Evolutionary conservation across 225 moss, liverwort and hornwort species (phyloP).

Genomic region (Takakia lepidozioides): DNA sequence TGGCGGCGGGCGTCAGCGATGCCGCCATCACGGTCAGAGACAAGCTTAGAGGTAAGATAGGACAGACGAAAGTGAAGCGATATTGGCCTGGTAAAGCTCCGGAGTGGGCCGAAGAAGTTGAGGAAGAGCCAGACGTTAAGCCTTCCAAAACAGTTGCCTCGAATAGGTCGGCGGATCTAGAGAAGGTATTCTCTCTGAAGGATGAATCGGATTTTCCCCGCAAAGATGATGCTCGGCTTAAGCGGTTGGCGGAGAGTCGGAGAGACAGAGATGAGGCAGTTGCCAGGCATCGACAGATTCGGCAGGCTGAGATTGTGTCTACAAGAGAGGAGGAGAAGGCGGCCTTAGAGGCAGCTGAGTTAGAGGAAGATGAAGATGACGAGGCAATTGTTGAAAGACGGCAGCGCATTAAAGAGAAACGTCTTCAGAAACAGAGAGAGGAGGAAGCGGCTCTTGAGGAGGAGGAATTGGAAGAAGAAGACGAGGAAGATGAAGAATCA

Average conservation of each 20-base stretch:
- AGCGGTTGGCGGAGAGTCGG: conserved; percentile 78
- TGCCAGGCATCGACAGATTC: conserved; percentile 77
- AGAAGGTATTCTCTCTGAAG: conserved; percentile 59
- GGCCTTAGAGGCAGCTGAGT: conserved; percentile 85
- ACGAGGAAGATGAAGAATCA: conserved; percentile 82
- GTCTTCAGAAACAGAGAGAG: conserved; percentile 71
- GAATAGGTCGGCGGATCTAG: conserved; percentile 52
- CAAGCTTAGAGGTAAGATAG: conserved; percentile 93
- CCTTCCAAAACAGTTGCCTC: conserved; percentile 46
- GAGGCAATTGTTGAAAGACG: conserved; percentile 96
- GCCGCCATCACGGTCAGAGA: conserved; percentile 92
- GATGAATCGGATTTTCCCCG: conserved; percentile 56
- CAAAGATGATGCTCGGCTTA: conserved; percentile 76
- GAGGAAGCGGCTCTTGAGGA: conserved; percentile 83
- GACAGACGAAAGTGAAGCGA: conserved; percentile 90
- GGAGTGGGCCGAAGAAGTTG: conserved; percentile 94
- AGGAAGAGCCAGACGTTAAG: conserved; percentile 71
- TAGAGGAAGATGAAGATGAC: conserved; percentile 95
- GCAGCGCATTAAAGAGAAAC: conserved; percentile 66
- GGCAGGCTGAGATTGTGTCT: conserved; percentile 93
- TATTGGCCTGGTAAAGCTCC: conserved; percentile 99
- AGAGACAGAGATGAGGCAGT: conserved; percentile 90
- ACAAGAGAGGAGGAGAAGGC: conserved; percentile 86
- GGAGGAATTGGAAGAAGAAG: conserved; percentile 92
- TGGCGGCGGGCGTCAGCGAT: conserved; percentile 97